A percentile compares a stretch with the other conserved stretches of the same genome.
These are phyloP conservation scores for Thelephora ganbajun DNA, from an alignment of 768 basidiomycete genomes.

Conservation along the genomic window DNA sequence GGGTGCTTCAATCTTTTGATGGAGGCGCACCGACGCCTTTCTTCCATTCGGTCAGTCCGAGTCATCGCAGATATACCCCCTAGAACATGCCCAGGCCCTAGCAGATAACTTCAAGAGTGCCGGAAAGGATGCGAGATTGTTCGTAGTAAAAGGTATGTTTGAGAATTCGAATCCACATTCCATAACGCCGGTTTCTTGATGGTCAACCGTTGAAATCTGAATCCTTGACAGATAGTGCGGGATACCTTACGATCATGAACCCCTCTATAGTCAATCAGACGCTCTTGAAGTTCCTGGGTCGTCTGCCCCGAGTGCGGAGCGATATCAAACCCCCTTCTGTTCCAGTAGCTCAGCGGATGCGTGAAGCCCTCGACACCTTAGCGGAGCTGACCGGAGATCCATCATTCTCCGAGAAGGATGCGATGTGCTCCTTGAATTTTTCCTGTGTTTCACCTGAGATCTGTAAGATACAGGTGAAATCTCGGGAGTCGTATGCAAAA, in stretches of 20 bases:
- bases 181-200: background rate
- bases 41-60: conserved; percentile 37
- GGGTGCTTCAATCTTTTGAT: conserved; percentile 5
- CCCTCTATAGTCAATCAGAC: conserved; percentile 51
- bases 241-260: conserved; percentile 39
- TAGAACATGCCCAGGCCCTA: conserved; percentile 42
- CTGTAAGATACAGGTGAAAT: conserved; percentile 35
- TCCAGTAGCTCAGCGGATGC: conserved; percentile 34
- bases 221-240: conserved; percentile 17
- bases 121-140: conserved; percentile 35
- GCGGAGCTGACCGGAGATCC: conserved; percentile 35
- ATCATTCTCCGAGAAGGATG: conserved; percentile 34
- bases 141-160: conserved; percentile 44
- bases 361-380: conserved; percentile 35
- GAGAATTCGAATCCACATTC: background rate
- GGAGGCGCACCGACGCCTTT: background rate
- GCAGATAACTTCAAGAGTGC: conserved; percentile 34
- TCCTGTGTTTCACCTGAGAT: conserved; percentile 43
- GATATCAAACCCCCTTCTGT: conserved; percentile 26
- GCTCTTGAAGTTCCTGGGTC: conserved; percentile 45
- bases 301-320: conserved; percentile 35
- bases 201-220: background rate
- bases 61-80: conserved; percentile 35
- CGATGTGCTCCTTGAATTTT: conserved; percentile 53
- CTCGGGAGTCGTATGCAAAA: conserved; percentile 30